Evolutionary conservation across 768 basidiomycete species (phyloP), one percentile per base, ranked within the genome.

Genomic region (Trametes meyenii): DNA sequence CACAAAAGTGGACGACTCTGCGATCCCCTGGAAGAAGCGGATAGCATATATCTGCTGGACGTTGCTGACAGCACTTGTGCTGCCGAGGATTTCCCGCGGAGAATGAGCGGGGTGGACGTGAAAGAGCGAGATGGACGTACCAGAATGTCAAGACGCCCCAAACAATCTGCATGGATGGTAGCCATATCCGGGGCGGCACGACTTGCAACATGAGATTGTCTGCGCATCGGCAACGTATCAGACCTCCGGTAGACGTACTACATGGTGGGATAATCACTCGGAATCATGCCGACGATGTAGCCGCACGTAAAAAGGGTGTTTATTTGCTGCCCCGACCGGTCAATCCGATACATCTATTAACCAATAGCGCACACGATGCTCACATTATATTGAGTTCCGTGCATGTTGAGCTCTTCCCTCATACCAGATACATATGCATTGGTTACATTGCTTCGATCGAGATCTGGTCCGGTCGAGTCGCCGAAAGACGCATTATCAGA

Each of bases 401-500:
- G 70, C 85, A 89, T 87, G 58, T 79, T 66, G 39, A 90, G 77
- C 21, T 88, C 88, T 71, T 90, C 86, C 62, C 81, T 85, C 88
- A 92, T 89, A 6, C 89, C 89, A 5, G 86, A 88, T n/a, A 89
- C 86, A 71, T 88, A 90, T 12, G 89, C 89, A 72, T 90, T 90
- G 65, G 79, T 78, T 29, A 90, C 76, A 71, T 88, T 88, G 35
- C 86, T 85, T 58, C 87, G 75, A 70, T 88, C 87, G 21, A 89
- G 76, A 72, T 88, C 86, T 88, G 64, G 40, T 26, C 10, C 17
- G 35, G 14, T 23, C 16, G 14, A 38, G 13, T 19, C n/a, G 29
- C 21, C 12, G 29, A 33, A 33, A 8, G 29, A 8, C 29, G 4
- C 29, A 33, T 3, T 33, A 8, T 33, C 29, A 33, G 29, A 33